phyloP scores from a whole-genome alignment of 2,329 filamentous ascomycete species.

The Neopestalotiopsis sp. region DNA sequence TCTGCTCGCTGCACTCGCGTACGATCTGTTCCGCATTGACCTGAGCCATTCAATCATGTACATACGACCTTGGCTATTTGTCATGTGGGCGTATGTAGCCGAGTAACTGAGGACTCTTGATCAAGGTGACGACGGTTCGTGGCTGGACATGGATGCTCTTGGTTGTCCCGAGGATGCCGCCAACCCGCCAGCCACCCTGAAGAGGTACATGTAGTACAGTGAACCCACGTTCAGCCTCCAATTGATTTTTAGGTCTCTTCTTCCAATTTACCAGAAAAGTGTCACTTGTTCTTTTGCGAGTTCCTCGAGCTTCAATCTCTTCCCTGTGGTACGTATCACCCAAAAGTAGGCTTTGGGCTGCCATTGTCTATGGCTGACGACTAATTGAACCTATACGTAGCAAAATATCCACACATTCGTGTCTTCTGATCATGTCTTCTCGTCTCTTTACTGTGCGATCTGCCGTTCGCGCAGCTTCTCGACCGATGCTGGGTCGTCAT shows the following conservation, averaged over 20 bases:
- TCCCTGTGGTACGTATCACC: background rate
- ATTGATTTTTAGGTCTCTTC: background rate
- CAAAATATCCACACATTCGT: constrained; percentile 21
- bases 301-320: background rate
- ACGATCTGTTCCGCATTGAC: background rate
- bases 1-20: background rate
- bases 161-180: background rate
- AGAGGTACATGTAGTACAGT: background rate
- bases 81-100: background rate
- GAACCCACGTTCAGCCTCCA: background rate
- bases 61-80: background rate
- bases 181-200: background rate
- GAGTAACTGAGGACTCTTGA: background rate
- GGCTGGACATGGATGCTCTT: background rate
- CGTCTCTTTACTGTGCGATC: constrained; percentile 28
- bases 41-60: background rate
- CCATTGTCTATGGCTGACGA: too few relatives aligned
- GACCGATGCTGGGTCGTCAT: constrained; percentile 17
- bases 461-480: constrained; percentile 23
- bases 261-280: background rate
- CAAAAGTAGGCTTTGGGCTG: too few relatives aligned
- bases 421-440: constrained; percentile 31
- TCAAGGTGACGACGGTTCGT: too few relatives aligned
- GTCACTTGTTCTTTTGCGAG: background rate
- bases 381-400: too few relatives aligned